Base-by-base conservation (phyloP, 129 eudicot species). In the Flaveria brownii region DNA sequence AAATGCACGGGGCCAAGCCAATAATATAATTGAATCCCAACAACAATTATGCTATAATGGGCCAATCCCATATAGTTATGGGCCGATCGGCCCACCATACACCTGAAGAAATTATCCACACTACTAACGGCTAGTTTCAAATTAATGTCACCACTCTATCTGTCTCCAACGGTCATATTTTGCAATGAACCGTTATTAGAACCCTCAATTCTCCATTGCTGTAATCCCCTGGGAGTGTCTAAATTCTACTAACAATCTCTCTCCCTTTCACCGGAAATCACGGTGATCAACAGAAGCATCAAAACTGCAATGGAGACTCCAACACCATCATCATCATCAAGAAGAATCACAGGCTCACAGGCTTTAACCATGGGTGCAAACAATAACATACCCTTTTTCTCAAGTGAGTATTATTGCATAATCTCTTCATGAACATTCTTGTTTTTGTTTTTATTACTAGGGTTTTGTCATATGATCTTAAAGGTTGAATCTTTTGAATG, bases 321-420 rank as follows among this genome's bases (percentile, higher is more conserved):
- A 79, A 57, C 57, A 14, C 83, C 95, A 60, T 78, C 92, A 79
- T 84, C 90, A 60, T 81, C 92, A 79, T 83, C 88, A 28, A 86
- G 96, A 83, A 83, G 86, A 64, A 70, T 85, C 41, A 88, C 92
- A 46, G 81, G 88, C 84, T 86, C 93, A n/a, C 96, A 90, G 65
- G 81, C 87, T 42, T 2, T 63, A 73, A 79, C 83, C 49, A 61
- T 83, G 65, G 73, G 78, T 1, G 61, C 72, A 68, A 75, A 20
- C 84, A 82, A 63, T 61, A 83, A 23, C 82, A 75, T 65, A 39
- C 78, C 83, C 68, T 74, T 68, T 23, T 51, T 45, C 65, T 81
- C 89, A 47, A 78, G 92, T 87, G 72, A 68, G 82, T 72, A 47
- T 52, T 17, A 3, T 64, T 66, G 5, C 26, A 22, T 36, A 5